phyloP scores from a whole-genome alignment of 2,329 filamentous ascomycete genomes.

The Aspergillus sp. region DNA sequence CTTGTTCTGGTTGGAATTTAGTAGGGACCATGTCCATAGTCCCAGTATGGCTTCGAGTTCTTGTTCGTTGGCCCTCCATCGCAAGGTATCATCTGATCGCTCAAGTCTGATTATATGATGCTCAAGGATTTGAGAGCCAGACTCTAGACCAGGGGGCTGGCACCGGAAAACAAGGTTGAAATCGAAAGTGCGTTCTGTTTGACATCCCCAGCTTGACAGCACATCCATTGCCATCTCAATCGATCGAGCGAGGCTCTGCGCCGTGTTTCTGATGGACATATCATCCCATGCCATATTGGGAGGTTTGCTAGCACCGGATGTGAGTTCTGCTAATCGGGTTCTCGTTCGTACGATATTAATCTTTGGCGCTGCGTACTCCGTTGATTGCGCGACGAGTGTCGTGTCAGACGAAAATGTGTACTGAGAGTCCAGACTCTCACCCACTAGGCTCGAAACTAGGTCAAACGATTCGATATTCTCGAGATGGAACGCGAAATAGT shows the following conservation, averaged over 20 bases:
- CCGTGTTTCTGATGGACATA: constrained; percentile 18
- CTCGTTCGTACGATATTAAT: constrained; percentile 14
- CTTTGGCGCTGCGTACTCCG: neutral
- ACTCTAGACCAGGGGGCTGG: constrained; percentile 1
- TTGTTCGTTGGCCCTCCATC: constrained; percentile 16
- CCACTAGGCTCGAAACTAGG: constrained; percentile 4
- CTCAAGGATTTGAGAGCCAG: constrained; percentile 2
- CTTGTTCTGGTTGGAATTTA: constrained; percentile 11
- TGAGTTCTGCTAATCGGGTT: constrained; percentile 14
- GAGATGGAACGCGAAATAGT: constrained; percentile 22
- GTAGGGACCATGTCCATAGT: constrained; percentile 23
- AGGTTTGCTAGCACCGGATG: constrained; percentile 4
- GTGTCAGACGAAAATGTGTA: constrained; percentile 5
- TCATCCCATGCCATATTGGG: constrained; percentile 15
- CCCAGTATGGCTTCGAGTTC: constrained; percentile 26
- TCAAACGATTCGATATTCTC: constrained; percentile 15
- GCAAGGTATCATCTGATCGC: constrained; percentile 12
- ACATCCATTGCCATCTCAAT: constrained; percentile 23
- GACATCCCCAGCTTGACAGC: constrained; percentile 14
- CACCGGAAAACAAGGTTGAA: constrained; percentile 15
- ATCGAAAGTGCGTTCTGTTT: constrained; percentile 2
- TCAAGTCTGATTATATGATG: constrained; percentile 9
- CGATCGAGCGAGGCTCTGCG: constrained; percentile 11
- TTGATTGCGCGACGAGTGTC: rapidly evolving
- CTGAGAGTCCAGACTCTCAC: constrained; percentile 3